Base-by-base conservation (phyloP, 192 early-diverging fungal species). In the Chytriomyces sp. region DNA sequence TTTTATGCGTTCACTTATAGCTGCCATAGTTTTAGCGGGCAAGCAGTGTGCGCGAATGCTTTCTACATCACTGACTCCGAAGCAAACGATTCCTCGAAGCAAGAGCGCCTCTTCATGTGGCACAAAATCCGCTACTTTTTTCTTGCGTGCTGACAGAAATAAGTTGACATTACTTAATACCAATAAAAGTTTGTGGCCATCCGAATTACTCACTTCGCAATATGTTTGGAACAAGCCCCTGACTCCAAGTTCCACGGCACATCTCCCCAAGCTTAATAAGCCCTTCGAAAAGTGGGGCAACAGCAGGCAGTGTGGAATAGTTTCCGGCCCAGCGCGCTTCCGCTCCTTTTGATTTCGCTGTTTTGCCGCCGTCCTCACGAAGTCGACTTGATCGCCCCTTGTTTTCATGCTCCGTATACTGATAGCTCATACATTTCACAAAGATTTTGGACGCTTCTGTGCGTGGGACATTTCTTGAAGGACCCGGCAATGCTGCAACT, bases 11-110 rank as follows among this genome's bases (percentile, higher is more conserved):
- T 7, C 67, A 8, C 10, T 20, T 45, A 77, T 68, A 9, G 50
- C 67, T 10, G 24, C 57, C 9, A 69, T 45, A 6, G 66, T 35
- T 61, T 69, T 77, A 7, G 59, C 24, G 1, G 76, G 76, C 10
- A 77, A 48, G 48, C 76, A 77, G 45, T 61, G 57, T 9, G 76
- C 76, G 1, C 76, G 65, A 60, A 77, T 77, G 6, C 49, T 35
- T 3, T 28, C 20, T 16, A 69, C 1, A 47, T 67, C 59, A 47
- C 59, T 69, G 53, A 26, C 47, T 5, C 76, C 76, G 61, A 77
- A 77, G 61, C 18, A 8, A 24, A 53, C 60, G 43, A 77, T 24
- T 35, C 76, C 76, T 8, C 76, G 76, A 11, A 62, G 23, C n/a
- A 77, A 57, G 9, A 77, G 67, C 4, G 67, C 67, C 18, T 77